A percentile compares a stretch with the other conserved stretches of the same genome.
Conservation (phyloP, 768 basidiomycete species). For the Phaeotremella fagi region DNA sequence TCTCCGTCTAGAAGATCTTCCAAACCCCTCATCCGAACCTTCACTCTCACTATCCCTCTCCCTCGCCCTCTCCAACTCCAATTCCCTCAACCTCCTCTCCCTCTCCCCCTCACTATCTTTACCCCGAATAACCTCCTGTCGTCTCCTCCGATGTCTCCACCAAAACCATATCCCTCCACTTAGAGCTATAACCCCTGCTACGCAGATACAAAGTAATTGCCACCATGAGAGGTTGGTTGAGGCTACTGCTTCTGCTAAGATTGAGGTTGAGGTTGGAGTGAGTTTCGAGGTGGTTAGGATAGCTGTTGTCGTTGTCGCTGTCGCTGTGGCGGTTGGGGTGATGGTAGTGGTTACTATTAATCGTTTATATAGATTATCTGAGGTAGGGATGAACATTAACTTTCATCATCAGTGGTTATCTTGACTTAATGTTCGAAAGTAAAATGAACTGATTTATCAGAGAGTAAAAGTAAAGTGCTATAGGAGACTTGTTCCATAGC, state of each 20-base stretch:
- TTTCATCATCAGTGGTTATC: too few relatives aligned
- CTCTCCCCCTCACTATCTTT: not conserved
- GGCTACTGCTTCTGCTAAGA: slow-evolving; percentile 16
- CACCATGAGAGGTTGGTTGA: slow-evolving; percentile 35
- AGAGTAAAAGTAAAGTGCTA: too few relatives aligned
- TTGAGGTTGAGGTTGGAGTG: not conserved
- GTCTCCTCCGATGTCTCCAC: slow-evolving; percentile 10
- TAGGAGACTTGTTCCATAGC: too few relatives aligned
- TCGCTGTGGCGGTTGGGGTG: too few relatives aligned
- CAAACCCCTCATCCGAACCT: not conserved
- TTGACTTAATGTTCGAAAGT: too few relatives aligned
- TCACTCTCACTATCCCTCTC: slow-evolving; percentile 1
- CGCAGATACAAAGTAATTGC: slow-evolving; percentile 33
- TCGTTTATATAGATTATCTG: too few relatives aligned
- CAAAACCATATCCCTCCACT: slow-evolving; percentile 15
- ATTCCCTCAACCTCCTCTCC: slow-evolving; percentile 8
- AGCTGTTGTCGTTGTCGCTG: too few relatives aligned
- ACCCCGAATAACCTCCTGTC: not conserved
- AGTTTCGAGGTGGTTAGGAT: not conserved
- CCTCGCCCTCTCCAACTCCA: too few relatives aligned
- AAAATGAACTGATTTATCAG: too few relatives aligned
- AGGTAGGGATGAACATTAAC: too few relatives aligned
- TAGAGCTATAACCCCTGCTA: slow-evolving; percentile 17
- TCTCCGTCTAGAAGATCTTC: not conserved
- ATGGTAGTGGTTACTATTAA: slow-evolving; percentile 2